phyloP scores from a whole-genome alignment of 129 eudicot genomes.

The Flaveria bidentis region DNA sequence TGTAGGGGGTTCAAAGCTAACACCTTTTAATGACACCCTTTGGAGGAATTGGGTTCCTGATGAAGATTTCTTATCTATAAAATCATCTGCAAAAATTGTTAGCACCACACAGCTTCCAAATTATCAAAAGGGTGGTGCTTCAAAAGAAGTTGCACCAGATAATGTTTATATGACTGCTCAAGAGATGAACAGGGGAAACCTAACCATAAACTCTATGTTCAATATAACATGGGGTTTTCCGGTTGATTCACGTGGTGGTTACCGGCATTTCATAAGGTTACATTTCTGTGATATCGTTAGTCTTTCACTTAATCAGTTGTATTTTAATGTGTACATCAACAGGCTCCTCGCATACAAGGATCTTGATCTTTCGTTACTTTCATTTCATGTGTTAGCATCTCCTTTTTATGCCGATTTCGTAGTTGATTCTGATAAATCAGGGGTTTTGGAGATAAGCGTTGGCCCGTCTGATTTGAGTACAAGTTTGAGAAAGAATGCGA shows the following conservation, averaged over 20 bases:
- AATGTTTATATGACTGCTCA: conserved; percentile 87
- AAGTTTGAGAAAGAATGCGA: conserved; percentile 65
- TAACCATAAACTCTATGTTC: conserved; percentile 42
- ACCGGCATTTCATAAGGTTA: conserved; percentile 60
- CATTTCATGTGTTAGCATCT: conserved; percentile 62
- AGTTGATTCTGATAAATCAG: conserved; percentile 48
- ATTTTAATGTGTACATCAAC: conserved; percentile 65
- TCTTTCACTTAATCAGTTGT: conserved; percentile 56
- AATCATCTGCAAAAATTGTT: conserved; percentile 66
- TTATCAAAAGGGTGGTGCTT: conserved; percentile 69
- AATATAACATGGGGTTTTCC: conserved; percentile 90
- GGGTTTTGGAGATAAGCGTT: conserved; percentile 54
- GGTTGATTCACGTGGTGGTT: conserved; percentile 31
- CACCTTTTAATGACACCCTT: conserved; percentile 88
- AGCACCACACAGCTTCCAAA: conserved; percentile 47
- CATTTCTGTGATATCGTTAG: conserved; percentile 87
- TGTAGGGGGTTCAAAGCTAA: conserved; percentile 72
- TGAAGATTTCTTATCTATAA: conserved; percentile 56
- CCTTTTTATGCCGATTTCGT: conserved; percentile 84
- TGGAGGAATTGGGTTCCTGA: conserved; percentile 96
- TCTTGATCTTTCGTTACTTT: conserved; percentile 60
- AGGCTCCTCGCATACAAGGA: conserved; percentile 61
- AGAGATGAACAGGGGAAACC: conserved; percentile 68
- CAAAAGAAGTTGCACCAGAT: conserved; percentile 73
- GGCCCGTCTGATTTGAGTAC: conserved; percentile 82